Conservation (phyloP, 148 eudicot species). For the Spergularia marina region DNA sequence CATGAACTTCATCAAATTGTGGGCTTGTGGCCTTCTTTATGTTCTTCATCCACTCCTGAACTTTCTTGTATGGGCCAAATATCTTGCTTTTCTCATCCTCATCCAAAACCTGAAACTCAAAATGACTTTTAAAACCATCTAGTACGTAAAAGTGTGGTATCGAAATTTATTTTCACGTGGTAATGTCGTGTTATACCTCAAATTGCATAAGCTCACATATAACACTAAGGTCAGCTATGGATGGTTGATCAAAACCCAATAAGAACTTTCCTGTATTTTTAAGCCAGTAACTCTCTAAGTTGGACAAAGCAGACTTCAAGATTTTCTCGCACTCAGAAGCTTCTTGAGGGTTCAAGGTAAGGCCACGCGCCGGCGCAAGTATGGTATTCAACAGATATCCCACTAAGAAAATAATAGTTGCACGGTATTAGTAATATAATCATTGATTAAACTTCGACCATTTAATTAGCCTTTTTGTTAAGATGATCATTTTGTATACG, state of each 20-base stretch:
- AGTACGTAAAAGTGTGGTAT: not conserved
- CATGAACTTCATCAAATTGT: conserved; percentile 31
- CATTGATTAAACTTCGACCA: too few species aligned
- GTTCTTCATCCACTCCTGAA: conserved; percentile 25
- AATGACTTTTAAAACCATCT: not conserved
- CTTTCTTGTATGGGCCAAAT: conserved; percentile 26
- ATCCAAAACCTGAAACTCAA: conserved; percentile 25
- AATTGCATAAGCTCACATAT: conserved; percentile 34
- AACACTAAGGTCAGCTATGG: conserved; percentile 35
- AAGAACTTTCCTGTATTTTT: conserved; percentile 24
- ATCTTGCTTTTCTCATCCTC: conserved; percentile 21
- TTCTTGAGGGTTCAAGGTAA: conserved; percentile 13
- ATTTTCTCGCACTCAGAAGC: conserved; percentile 21
- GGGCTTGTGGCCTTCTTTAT: conserved; percentile 25
- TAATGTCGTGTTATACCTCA: conserved; percentile 15
- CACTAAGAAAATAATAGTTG: conserved; percentile 10
- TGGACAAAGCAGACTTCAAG: conserved; percentile 11
- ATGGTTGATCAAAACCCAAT: conserved; percentile 29
- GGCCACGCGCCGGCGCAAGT: conserved; percentile 29
- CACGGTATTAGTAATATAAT: too few species aligned
- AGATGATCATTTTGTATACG: too few species aligned
- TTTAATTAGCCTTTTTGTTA: too few species aligned
- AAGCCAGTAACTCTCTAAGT: conserved; percentile 30
- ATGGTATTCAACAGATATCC: conserved; percentile 28
- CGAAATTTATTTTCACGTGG: not conserved